A percentile compares a stretch with the other conserved stretches of the same genome.
Evolutionary conservation across 2,329 filamentous ascomycete genomes (phyloP).

Genomic region (Ustulina deusta): DNA sequence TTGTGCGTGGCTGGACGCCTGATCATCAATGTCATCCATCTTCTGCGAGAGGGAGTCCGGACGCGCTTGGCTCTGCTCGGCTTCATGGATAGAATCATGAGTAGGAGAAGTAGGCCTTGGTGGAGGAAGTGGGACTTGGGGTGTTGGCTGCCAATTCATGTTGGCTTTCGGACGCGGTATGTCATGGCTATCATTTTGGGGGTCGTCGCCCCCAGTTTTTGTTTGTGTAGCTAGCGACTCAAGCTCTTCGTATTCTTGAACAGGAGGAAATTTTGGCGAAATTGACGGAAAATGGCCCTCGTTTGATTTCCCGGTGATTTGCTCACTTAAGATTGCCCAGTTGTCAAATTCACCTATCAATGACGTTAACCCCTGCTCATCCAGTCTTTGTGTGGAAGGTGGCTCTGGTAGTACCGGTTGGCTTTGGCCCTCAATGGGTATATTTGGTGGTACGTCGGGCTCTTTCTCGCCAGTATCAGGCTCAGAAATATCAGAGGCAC

Average conservation of each 20-base stretch:
- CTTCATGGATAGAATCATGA: not conserved
- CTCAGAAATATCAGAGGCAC: slow-evolving; percentile 10
- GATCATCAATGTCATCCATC: not conserved
- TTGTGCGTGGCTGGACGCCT: not conserved
- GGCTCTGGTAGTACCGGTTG: slow-evolving; percentile 23
- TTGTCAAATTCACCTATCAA: slow-evolving; percentile 16
- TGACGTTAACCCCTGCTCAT: slow-evolving; percentile 12
- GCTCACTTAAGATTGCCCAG: not conserved
- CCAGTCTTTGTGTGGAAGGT: not conserved
- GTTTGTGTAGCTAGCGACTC: not conserved
- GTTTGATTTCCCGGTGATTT: not conserved
- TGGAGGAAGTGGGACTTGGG: not conserved
- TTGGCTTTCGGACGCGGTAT: not conserved
- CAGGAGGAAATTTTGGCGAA: not conserved
- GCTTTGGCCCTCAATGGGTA: slow-evolving; percentile 3
- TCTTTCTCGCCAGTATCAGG: slow-evolving; percentile 4
- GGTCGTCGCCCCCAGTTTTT: not conserved
- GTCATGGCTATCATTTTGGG: not conserved
- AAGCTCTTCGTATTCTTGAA: not conserved
- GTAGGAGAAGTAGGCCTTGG: not conserved
- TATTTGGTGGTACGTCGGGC: not conserved
- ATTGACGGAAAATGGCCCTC: not conserved
- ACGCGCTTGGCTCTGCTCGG: not conserved
- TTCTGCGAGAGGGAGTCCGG: not conserved
- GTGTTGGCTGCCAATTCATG: not conserved